Evolutionary conservation across 805 yeast genomes (phyloP), one percentile per base, ranked within the genome.

Genomic region (Pichia phayaonensis): DNA sequence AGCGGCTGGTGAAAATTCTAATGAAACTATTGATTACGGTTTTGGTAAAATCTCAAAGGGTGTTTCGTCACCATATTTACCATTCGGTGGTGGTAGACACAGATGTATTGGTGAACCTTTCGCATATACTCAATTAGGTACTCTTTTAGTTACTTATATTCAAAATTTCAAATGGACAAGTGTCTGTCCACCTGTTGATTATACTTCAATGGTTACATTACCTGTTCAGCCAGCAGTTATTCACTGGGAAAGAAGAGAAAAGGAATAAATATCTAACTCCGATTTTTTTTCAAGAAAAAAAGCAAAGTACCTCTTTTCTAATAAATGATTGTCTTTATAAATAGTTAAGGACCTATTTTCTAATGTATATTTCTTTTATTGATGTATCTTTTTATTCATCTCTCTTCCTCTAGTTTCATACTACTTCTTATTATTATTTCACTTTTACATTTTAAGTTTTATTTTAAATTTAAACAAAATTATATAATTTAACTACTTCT

Each of bases 11-110:
- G 43, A 53, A 45, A 45, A 48, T 36, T 40, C 51, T 8, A 55
- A 54, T n/a, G 66, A 60, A 31, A 59, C 77, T 48, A 84, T 90
- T 43, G 98, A 92, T 69, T 92, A 90, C 66, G 98, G 98, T n/a
- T 92, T 92, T 61, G 97, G 97, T 66, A 86, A 88, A 53, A 87
- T 94, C 56, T 83, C 96, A 44, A 94, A 94, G 72, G 99, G 98
- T 72, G 98, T 92, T 48, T 74, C 87, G 29, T 88, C 97, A 42
- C 96, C 98, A 52, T 94, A 89, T 72, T 80, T 94, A 66, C 99
- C 99, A 50, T 94, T 94, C 63, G 99, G 99, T 60, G 99, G 98
- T 69, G 99, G 99, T 59, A 86, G 99, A 77, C 99, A 94, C 70
- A 86, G 99, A 74, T 94, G 99, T 73, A 92, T 94, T 63, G 99